Base-by-base conservation (phyloP, 75 land plant species). In the Gnetum montanum region DNA sequence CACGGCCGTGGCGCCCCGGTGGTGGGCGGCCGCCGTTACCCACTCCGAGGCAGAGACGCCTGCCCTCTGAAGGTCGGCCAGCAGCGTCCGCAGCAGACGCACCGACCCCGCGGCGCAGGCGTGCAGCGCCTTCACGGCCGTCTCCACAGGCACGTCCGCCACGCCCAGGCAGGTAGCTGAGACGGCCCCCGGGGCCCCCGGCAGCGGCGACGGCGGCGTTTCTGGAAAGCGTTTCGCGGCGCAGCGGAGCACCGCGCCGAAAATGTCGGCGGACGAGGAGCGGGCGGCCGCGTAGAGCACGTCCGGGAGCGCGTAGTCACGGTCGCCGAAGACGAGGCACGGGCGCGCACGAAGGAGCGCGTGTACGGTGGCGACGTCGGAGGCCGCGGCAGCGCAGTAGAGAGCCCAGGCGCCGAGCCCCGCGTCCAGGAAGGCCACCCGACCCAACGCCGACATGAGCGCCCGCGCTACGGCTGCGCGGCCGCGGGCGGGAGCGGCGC, bases 221-320 rank as follows among this genome's bases (percentile, higher is more conserved):
- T 20, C 37, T 55, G 19, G 19, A 41, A 19, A 47, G 18, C 13
- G 49, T 8, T 7, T 37, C 36, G 19, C 18, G 8, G 58, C 36
- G 3, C 34, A 15, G 4, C 33, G 3, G 24, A 55, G 36, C 34
- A 55, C 18, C 37, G 16, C 3, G 41, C 23, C 19, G 24, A 55
- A 55, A 4, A 55, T 55, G 58, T 20, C 19, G 4, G 11, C 35
- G 24, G 34, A 35, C 24, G 8, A 35, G 13, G 41, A 37, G 16
- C 58, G 34, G 4, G 58, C 58, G 2, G 58, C 58, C 15, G 58
- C 58, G 19, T 55, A 55, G 15, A 55, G 58, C 34, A 55, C 18
- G 22, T 55, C 58, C 4, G 35, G 37, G 58, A 55, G 35, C 29
- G 41, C 8, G 13, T 35, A 55, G 19, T 55, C 58, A 34, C 58